phyloP scores from a whole-genome alignment of 1,284 basidiomycete species.

The Marasmius sp. region DNA sequence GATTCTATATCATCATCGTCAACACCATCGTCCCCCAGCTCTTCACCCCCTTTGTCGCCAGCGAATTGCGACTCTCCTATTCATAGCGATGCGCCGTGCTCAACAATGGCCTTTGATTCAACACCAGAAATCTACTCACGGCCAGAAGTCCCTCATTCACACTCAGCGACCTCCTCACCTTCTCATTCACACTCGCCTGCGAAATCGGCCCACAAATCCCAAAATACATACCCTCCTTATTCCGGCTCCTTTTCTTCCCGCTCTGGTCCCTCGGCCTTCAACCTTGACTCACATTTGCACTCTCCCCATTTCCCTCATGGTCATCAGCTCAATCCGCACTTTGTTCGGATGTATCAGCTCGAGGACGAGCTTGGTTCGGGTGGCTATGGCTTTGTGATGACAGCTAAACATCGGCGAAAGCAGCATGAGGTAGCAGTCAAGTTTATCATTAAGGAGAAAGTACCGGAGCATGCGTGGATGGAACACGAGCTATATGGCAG shows the following conservation, averaged over 20 bases:
- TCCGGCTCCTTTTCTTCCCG: neutral
- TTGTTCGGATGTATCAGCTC: constrained; percentile 67
- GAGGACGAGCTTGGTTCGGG: constrained; percentile 85
- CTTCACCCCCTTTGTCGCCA: neutral
- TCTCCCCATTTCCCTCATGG: constrained; percentile 60
- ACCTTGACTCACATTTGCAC: constrained; percentile 39
- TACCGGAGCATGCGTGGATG: constrained; percentile 80
- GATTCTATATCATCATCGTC: neutral
- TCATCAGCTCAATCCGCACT: constrained; percentile 66
- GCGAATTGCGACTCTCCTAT: constrained; percentile 5
- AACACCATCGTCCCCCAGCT: neutral
- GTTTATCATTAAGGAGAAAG: constrained; percentile 86
- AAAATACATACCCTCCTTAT: constrained; percentile 11
- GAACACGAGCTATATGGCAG: constrained; percentile 58
- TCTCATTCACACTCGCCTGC: constrained; percentile 2
- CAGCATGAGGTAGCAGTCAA: constrained; percentile 85
- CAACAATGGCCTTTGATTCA: neutral
- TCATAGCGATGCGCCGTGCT: neutral
- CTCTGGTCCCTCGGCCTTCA: constrained; percentile 14
- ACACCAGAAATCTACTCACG: neutral
- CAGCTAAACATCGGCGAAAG: constrained; percentile 57
- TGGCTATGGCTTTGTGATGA: constrained; percentile 92
- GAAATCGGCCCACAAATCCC: constrained; percentile 6
- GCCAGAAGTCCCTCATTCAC: neutral
- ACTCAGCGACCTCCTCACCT: neutral